Evolutionary conservation across 1,284 basidiomycete genomes (phyloP), one percentile per base, ranked within the genome.

Genomic region (Papiliotrema laurentii): DNA sequence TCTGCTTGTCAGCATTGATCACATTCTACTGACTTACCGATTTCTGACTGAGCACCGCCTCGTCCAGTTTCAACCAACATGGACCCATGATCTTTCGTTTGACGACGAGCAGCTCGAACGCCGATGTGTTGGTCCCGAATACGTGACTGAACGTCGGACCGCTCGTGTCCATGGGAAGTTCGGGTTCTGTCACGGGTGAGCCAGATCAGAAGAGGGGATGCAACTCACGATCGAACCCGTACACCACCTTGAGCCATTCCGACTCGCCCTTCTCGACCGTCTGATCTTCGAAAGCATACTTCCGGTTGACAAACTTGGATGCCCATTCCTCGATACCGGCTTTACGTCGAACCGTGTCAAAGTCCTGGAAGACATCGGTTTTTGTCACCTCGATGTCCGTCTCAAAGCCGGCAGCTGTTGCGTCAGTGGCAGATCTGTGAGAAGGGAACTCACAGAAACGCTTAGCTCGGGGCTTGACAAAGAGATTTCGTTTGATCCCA

Each of bases 81-180:
- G 96, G 93, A 2, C 96, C 96, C 89, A 97, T 97, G 56, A 98
- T 97, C 74, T 91, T 92, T 31, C 92, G 83, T 74, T 97, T 97
- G 47, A 98, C 64, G 1, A 92, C 90, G n/a, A 99, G 81, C 7
- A 93, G 77, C 71, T 98, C 96, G 63, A 99, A 98, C 0, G 94
- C 86, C 49, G 78, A 89, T 1, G 92, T 93, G 60, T 85, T 90
- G 10, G 92, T 87, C n/a, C 96, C 94, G 61, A 97, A 89, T 11
- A 97, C 83, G 49, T 83, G 84, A 38, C 83, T 80, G 68, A 97
- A 94, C 33, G 89, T 94, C 5, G 85, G 82, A 45, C 89, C 91
- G 25, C 81, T 82, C 7, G 87, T 79, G 42, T 82, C 82, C 51
- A 79, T 76, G 0, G 89, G 86, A 18, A 94, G 77, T 56, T 83